phyloP scores from a whole-genome alignment of 495 filamentous ascomycete genomes.

The Extremus antarcticus region DNA sequence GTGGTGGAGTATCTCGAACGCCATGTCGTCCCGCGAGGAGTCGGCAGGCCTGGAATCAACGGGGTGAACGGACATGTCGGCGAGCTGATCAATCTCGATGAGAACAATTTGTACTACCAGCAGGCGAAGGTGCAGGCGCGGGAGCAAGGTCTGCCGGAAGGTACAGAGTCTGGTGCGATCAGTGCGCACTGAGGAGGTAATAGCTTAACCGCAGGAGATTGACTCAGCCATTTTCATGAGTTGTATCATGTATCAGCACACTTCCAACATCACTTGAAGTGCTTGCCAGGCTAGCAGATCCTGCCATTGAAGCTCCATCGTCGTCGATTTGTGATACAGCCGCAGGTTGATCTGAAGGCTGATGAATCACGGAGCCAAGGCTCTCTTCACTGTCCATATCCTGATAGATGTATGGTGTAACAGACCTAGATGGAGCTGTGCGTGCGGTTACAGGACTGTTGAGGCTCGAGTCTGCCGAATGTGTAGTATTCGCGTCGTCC shows the following conservation, averaged over 20 bases:
- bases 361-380: slow-evolving; percentile 12
- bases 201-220: not conserved
- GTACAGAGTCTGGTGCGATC: not conserved
- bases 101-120: slow-evolving; percentile 6
- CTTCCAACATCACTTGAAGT: slow-evolving; percentile 8
- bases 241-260: not conserved
- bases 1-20: not conserved
- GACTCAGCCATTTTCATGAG: slow-evolving; percentile 2
- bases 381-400: slow-evolving; percentile 9
- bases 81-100: not conserved
- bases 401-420: slow-evolving; percentile 6
- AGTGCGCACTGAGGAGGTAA: not conserved
- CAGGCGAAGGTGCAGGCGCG: not conserved
- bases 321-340: not conserved
- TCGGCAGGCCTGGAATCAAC: not conserved
- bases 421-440: not conserved
- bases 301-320: not conserved
- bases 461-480: not conserved
- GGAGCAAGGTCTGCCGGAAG: not conserved
- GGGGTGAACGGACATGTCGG: not conserved
- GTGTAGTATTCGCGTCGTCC: not conserved
- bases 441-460: slow-evolving; percentile 11
- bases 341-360: not conserved
- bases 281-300: slow-evolving; percentile 5
- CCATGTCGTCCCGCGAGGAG: slow-evolving; percentile 1